These are phyloP conservation scores for Potentilla sterilis DNA, from an alignment of 306 rosid species.

Conservation along the genomic window DNA sequence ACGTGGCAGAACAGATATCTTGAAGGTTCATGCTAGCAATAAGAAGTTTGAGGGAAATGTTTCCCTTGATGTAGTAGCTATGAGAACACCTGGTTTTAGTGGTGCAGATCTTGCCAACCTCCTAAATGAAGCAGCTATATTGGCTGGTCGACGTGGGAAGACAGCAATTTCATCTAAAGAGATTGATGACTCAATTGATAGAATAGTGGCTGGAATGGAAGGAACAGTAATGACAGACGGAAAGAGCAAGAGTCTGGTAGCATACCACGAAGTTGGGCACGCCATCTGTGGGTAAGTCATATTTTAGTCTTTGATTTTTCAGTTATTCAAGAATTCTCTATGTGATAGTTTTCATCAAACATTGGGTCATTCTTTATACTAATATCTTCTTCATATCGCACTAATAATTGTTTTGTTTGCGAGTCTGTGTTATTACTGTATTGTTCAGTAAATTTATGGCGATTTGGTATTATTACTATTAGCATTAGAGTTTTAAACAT, in stretches of 20 bases:
- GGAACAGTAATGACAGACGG: slow-evolving; percentile 99
- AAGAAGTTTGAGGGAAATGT: slow-evolving; percentile 85
- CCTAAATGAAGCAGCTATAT: slow-evolving; percentile 93
- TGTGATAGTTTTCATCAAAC: neutral
- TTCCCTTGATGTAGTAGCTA: slow-evolving; percentile 84
- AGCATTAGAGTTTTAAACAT: neutral
- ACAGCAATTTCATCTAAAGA: slow-evolving; percentile 87
- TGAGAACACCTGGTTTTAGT: slow-evolving; percentile 99
- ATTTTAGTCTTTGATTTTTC: neutral
- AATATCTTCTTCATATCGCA: neutral
- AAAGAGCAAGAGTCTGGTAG: slow-evolving; percentile 94
- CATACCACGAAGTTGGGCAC: slow-evolving; percentile 98
- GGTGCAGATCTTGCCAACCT: slow-evolving; percentile 99
- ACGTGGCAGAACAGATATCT: slow-evolving; percentile 91
- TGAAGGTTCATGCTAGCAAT: slow-evolving; percentile 90
- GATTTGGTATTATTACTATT: neutral
- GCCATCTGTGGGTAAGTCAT: slow-evolving; percentile 89
- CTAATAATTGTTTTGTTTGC: neutral
- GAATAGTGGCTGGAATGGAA: slow-evolving; percentile 99
- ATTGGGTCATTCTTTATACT: neutral
- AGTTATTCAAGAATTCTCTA: neutral
- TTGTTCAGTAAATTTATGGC: neutral
- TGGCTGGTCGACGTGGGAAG: slow-evolving; percentile 94
- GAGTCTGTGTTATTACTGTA: neutral
- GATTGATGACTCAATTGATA: slow-evolving; percentile 92